Base-by-base conservation (phyloP, 495 filamentous ascomycete genomes). In the Sporormia fimetaria region DNA sequence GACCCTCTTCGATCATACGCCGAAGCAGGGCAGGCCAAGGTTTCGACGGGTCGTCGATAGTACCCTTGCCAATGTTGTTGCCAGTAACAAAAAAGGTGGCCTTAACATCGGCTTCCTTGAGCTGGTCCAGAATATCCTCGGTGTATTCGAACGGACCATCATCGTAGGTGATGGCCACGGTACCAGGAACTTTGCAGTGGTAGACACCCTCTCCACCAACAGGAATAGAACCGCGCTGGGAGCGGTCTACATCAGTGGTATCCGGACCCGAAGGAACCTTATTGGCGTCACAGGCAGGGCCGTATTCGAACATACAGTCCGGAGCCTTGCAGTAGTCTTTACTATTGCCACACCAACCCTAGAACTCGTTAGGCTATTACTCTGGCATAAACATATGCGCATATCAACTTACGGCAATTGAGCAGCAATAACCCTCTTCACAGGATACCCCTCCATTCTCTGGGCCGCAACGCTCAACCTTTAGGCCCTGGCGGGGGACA, bases 21-120 rank as follows among this genome's bases (percentile, higher is more conserved):
- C 70, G 55, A 24, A 88, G 80, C 27, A 86, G 63, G 4, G 64
- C 56, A 20, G 68, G 67, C 67, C 75, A 84, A 2, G 68, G 67
- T 16, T 67, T 67, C 3, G 55, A 53, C 0, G 66, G 65, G 39
- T 73, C 69, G 45, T 85, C 80, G 28, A 85, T 81, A 31, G 67
- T 53, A 6, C 80, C 80, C 54, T 84, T 86, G 47, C 73, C 75
- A 20, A 76, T 62, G 52, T 83, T 85, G 60, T 73, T 75, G 3
- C 83, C 83, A 2, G 75, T 83, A 30, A 88, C 65, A 57, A 87
- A 87, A 55, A 88, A 88, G 1, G 83, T 87, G 0, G 74, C 83
- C 33, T 78, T 82, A 16, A 73, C 75, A 12, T 69, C 60, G 39
- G 78, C 77, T 33, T 63, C 62, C 54, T 77, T 70, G 17, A 87